Evolutionary conservation across 148 eudicot genomes (phyloP).

Genomic region (Pouteria glomerata): DNA sequence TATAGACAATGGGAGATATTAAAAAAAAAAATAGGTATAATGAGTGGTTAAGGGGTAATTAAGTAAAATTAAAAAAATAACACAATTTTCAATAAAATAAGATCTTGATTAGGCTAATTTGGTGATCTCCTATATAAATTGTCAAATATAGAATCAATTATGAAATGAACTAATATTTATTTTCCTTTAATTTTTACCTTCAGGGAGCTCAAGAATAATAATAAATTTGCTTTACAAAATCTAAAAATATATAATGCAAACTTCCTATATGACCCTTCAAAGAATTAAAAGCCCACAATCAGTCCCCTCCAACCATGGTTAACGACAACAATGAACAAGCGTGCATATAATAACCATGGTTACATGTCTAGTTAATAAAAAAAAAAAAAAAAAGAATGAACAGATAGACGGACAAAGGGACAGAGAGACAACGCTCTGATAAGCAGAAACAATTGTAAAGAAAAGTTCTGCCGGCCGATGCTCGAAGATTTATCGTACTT

Average conservation of each 20-base stretch:
- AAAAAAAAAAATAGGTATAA: too few species aligned
- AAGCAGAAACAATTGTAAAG: not conserved
- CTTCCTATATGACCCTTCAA: not conserved
- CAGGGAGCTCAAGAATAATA: not conserved
- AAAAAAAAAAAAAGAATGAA: not conserved
- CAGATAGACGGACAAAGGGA: too few species aligned
- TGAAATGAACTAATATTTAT: too few species aligned
- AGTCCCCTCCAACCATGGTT: not conserved
- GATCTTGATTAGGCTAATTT: too few species aligned
- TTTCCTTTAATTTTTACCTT: too few species aligned
- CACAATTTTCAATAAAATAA: too few species aligned
- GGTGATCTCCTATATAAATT: too few species aligned
- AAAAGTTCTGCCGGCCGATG: conserved; percentile 8
- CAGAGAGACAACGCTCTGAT: not conserved
- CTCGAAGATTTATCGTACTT: not conserved
- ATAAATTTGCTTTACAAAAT: too few species aligned
- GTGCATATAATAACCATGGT: not conserved
- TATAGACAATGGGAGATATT: too few species aligned
- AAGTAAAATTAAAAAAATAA: too few species aligned
- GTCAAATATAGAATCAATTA: too few species aligned
- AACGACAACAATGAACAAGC: not conserved
- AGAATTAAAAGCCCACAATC: not conserved
- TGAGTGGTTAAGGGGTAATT: too few species aligned
- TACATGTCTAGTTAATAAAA: not conserved
- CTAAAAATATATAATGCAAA: not conserved